Evolutionary conservation across 306 rosid genomes (phyloP), one percentile per base, ranked within the genome.

Genomic region (Medicago arabica): DNA sequence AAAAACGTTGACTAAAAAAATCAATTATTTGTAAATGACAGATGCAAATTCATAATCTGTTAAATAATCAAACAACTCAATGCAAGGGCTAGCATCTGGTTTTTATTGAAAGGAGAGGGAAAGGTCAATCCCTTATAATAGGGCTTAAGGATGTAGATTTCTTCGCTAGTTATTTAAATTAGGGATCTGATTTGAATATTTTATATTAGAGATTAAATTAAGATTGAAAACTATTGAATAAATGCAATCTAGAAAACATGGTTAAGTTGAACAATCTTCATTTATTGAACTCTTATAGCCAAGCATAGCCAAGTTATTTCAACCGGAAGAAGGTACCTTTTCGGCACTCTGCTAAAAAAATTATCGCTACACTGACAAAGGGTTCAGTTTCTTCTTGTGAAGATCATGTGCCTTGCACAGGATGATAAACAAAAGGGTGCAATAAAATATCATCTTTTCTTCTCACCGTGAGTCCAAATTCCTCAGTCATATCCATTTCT

Each of bases 401-500:
- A 54, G 8, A 40, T 80, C 65, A 59, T 25, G 11, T 49, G 9
- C 1, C 71, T 11, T 1, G 39, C 50, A 51, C 39, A 79, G 75
- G 63, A 66, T 13, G 53, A 44, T 11, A 51, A 23, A 54, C 23
- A 63, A 11, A 8, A 16, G 72, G 60, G 21, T 25, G 9, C 59
- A 78, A 15, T 7, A 39, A 51, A 5, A 71, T 50, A 63, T 78
- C 59, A 23, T 60, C 13, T 70, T 58, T 71, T 69, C 77, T 71
- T 62, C 58, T 71, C n/a, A 53, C 25, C 2, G 82, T 71, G 15
- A 62, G 8, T 39, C 82, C 82, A 40, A 78, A 78, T 2, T 51
- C 59, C 50, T 78, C 82, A 54, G 53, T 78, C 82, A 72, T 71
- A 23, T 71, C 63, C 43, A 73, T 34, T 13, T 74, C 66, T 21